Conservation (phyloP, 75 land plant genomes). For the Picea sitchensis region DNA sequence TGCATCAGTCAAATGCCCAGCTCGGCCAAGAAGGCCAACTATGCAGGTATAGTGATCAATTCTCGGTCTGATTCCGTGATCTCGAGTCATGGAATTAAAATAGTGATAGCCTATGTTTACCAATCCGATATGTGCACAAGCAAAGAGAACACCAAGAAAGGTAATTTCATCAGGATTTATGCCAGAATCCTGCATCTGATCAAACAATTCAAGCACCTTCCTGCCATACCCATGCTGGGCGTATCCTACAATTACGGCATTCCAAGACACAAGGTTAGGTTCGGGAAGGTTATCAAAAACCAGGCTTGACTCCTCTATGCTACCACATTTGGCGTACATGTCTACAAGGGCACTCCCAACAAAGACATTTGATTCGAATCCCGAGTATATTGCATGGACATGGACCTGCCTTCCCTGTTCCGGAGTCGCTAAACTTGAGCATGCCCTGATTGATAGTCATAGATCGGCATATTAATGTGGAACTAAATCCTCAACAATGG, state of each 20-base stretch:
- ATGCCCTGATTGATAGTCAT: not conserved
- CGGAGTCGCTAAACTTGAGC: not conserved
- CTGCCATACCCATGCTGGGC: conserved; percentile 17
- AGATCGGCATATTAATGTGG: conserved; percentile 16
- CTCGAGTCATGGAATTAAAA: conserved; percentile 13
- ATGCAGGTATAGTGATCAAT: conserved; percentile 27
- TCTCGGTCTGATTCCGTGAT: conserved; percentile 11
- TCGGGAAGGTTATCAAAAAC: conserved; percentile 18
- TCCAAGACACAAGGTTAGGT: conserved; percentile 27
- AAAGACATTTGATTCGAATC: conserved; percentile 6
- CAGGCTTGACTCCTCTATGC: conserved; percentile 4
- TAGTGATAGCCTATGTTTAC: not conserved
- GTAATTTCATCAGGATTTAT: conserved; percentile 16
- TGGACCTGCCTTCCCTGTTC: conserved; percentile 1
- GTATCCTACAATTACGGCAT: conserved; percentile 16
- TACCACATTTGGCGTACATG: conserved; percentile 10
- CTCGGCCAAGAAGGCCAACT: conserved; percentile 26
- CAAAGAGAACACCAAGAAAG: conserved; percentile 14
- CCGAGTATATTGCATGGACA: not conserved
- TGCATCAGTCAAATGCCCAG: conserved; percentile 20
- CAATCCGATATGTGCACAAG: conserved; percentile 3
- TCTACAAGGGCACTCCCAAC: conserved; percentile 6
- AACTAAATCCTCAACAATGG: not conserved
- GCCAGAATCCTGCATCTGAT: conserved; percentile 21
- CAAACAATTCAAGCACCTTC: conserved; percentile 19